Evolutionary conservation across 2,329 filamentous ascomycete genomes (phyloP).

Genomic region (Paecilomyces sp.): DNA sequence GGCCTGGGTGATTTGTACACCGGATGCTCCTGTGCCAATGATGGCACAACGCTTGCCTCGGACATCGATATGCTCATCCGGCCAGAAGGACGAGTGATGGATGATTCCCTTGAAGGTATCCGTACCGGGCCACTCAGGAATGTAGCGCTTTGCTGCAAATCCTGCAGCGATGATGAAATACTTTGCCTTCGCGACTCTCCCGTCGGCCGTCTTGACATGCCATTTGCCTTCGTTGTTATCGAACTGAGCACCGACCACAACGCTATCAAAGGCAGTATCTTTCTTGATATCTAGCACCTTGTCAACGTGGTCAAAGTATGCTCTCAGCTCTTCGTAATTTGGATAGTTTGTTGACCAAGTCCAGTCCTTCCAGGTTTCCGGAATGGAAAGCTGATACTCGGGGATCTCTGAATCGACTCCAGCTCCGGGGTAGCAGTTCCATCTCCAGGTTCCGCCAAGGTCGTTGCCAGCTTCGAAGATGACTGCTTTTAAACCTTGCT

Average conservation of each 20-base stretch:
- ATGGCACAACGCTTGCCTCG: conserved; percentile 55
- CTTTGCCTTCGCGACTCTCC: conserved; percentile 29
- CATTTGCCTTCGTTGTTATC: conserved; percentile 32
- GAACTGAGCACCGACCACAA: conserved; percentile 35
- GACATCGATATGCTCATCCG: conserved; percentile 49
- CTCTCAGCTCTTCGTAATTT: conserved; percentile 29
- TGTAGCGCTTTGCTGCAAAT: conserved; percentile 50
- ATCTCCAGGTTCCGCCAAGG: conserved; percentile 47
- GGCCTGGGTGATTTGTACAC: conserved; percentile 58
- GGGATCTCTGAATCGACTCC: conserved; percentile 47
- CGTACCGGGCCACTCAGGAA: conserved; percentile 54
- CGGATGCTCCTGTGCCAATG: conserved; percentile 59
- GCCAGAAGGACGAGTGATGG: conserved; percentile 57
- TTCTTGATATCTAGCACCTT: conserved; percentile 37
- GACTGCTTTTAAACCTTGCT: conserved; percentile 40
- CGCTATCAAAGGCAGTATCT: conserved; percentile 39
- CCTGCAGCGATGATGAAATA: conserved; percentile 43
- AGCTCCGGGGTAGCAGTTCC: conserved; percentile 48
- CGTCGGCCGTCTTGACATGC: conserved; percentile 38
- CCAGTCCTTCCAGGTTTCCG: conserved; percentile 41
- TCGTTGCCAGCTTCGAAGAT: conserved; percentile 48
- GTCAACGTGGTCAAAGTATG: conserved; percentile 43
- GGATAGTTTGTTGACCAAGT: conserved; percentile 32
- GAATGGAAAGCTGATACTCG: conserved; percentile 48
- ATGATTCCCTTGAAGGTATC: conserved; percentile 53